Percentiles rank a stretch among this genome's conserved stretches.
Evolutionary conservation across 1,284 basidiomycete genomes (phyloP).

Genomic region (Naganishia cerealis): DNA sequence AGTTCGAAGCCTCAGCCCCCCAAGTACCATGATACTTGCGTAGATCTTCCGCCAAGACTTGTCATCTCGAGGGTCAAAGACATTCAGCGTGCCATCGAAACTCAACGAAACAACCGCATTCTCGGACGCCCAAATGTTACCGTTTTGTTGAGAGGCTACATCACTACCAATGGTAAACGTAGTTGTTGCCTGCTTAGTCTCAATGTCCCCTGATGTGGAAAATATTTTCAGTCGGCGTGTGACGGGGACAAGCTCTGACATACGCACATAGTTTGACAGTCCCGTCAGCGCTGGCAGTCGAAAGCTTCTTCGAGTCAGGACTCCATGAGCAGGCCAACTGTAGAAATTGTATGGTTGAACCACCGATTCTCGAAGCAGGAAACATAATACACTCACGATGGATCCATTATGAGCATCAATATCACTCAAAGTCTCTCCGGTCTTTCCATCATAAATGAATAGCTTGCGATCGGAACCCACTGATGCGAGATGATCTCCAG

Average conservation of each 20-base stretch:
- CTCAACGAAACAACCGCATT: constrained; percentile 80
- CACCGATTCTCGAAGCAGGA: neutral
- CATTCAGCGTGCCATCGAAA: constrained; percentile 75
- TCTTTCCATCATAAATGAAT: constrained; percentile 90
- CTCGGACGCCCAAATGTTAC: constrained; percentile 75
- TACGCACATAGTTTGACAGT: constrained; percentile 79
- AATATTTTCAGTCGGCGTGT: neutral
- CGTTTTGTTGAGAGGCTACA: constrained; percentile 76
- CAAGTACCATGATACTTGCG: constrained; percentile 52
- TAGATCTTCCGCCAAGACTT: constrained; percentile 65
- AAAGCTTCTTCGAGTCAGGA: constrained; percentile 69
- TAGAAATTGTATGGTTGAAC: constrained; percentile 55
- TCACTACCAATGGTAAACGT: constrained; percentile 72
- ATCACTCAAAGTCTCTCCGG: constrained; percentile 74
- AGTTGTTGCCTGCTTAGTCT: constrained; percentile 65
- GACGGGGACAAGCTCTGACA: constrained; percentile 6
- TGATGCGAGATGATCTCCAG: constrained; percentile 80
- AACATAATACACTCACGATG: constrained; percentile 61
- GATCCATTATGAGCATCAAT: constrained; percentile 69
- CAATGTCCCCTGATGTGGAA: constrained; percentile 68
- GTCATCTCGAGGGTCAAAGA: constrained; percentile 74
- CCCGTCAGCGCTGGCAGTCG: constrained; percentile 83
- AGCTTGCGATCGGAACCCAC: constrained; percentile 87
- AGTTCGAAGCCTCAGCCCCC: neutral
- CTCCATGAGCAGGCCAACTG: constrained; percentile 70